Evolutionary conservation across 2,329 filamentous ascomycete genomes (phyloP).

Genomic region (Talaromyces marneffei): DNA sequence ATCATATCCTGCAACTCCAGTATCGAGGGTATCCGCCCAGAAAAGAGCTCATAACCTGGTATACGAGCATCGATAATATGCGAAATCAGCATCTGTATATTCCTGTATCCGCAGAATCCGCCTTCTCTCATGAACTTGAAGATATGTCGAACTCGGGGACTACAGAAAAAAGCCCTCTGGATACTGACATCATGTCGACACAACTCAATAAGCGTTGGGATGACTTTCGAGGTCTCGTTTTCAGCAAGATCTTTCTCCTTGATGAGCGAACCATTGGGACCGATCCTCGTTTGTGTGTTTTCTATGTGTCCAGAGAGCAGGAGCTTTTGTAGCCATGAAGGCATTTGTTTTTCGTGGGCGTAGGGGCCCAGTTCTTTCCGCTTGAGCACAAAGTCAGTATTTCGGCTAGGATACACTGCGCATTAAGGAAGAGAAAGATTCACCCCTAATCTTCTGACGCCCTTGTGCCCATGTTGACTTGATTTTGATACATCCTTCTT

Average conservation of each 20-base stretch:
- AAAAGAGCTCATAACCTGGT: slow-evolving; percentile 56
- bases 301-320: slow-evolving; percentile 56
- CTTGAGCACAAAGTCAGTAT: slow-evolving; percentile 23
- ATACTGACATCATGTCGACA: slow-evolving; percentile 61
- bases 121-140: slow-evolving; percentile 78
- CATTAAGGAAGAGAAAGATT: not conserved
- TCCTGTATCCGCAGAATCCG: slow-evolving; percentile 90
- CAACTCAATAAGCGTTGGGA: slow-evolving; percentile 58
- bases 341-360: slow-evolving; percentile 70
- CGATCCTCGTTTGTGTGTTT: slow-evolving; percentile 48
- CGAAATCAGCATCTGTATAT: slow-evolving; percentile 85
- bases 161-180: slow-evolving; percentile 71
- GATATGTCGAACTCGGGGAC: slow-evolving; percentile 68
- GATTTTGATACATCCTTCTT: slow-evolving; percentile 2
- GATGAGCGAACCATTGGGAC: slow-evolving; percentile 38
- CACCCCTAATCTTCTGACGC: slow-evolving; percentile 30
- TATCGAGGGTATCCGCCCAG: slow-evolving; percentile 62
- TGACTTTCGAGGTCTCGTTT: slow-evolving; percentile 49
- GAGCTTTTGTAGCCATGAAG: slow-evolving; percentile 58
- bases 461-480: slow-evolving; percentile 7
- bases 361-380: slow-evolving; percentile 63
- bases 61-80: slow-evolving; percentile 61
- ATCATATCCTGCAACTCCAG: slow-evolving; percentile 80
- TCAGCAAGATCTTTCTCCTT: slow-evolving; percentile 38
- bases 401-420: not conserved